Evolutionary conservation across 257 asterid genomes (phyloP), one percentile per base, ranked within the genome.

Genomic region (Cynanchum wilfordii): DNA sequence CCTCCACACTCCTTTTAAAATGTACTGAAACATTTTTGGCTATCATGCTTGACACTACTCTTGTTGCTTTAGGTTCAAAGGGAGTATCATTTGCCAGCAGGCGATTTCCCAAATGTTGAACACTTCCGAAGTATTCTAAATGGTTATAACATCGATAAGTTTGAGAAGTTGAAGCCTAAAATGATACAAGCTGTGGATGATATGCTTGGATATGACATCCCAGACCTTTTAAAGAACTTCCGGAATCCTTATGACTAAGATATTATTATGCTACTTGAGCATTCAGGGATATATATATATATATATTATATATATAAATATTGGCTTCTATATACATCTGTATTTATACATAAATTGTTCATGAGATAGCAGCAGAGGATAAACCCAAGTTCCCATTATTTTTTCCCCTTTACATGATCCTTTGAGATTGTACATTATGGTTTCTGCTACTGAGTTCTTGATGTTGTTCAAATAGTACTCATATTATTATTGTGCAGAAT

Each of bases 191-290:
- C 84, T 3, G 97, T 91, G 20, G 97, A 94, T 38, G 96, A 94
- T 80, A 94, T 94, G 99, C 96, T 94, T 50, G 97, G 95, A 24
- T 88, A 94, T 12, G 97, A 94, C 75, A 88, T 94, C 73, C 99
- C 98, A 3, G 89, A 88, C 1, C 97, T 94, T 50, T 81, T 91
- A 72, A 89, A 94, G 87, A 91, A 86, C 63, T 91, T 94, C 68
- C 84, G 97, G 75, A 94, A 91, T 82, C 97, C 97, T 8, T 91
- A 91, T 42, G 97, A 91, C 63, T 93, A 84, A 44, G 24, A 25
- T 22, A 38, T 4, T 47, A 50, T 6, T 22, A 50, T n/a, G 1
- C 29, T 52, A 40, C 27, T 52, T 5, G 8, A 49, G 69, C 7
- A 10, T 27, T 58, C 19, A 57, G 68, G 13, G 36, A 55, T 7